Conservation (phyloP, 768 basidiomycete species). For the Dioszegia hungarica region DNA sequence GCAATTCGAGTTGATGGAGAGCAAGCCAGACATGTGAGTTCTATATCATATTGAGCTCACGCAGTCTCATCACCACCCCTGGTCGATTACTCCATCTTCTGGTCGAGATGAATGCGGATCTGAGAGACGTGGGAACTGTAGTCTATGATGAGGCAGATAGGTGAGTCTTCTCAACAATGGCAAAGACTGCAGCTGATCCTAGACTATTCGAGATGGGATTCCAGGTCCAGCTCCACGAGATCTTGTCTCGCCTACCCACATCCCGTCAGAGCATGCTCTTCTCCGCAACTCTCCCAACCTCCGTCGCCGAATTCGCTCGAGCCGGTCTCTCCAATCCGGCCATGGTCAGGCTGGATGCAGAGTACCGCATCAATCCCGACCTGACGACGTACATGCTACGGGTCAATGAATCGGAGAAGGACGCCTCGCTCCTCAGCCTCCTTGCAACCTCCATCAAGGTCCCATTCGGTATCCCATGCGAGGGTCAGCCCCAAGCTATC, state of each 20-base stretch:
- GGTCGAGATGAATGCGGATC: constrained; percentile 92
- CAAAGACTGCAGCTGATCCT: background rate
- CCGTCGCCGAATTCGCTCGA: constrained; percentile 96
- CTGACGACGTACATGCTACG: constrained; percentile 91
- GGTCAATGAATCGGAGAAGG: constrained; percentile 87
- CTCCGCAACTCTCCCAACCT: constrained; percentile 92
- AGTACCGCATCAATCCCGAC: constrained; percentile 90
- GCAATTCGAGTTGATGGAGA: constrained; percentile 91
- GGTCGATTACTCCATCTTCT: constrained; percentile 93
- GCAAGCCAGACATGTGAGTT: constrained; percentile 89
- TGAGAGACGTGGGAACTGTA: constrained; percentile 78
- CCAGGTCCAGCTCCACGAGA: constrained; percentile 83
- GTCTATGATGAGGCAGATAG: constrained; percentile 98
- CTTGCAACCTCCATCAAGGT: constrained; percentile 55
- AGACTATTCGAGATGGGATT: constrained; percentile 96
- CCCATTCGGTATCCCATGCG: constrained; percentile 49
- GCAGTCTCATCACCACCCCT: constrained; percentile 92
- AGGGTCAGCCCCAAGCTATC: constrained; percentile 64
- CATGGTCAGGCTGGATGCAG: constrained; percentile 90
- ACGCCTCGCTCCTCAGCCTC: constrained; percentile 76
- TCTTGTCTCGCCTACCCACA: constrained; percentile 77
- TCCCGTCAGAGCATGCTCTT: constrained; percentile 89
- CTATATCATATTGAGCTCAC: constrained; percentile 6
- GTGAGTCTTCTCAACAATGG: constrained; percentile 14
- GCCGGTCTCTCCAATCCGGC: constrained; percentile 86